Evolutionary conservation across 148 eudicot species (phyloP).

Genomic region (Rhododendron mucronatum): DNA sequence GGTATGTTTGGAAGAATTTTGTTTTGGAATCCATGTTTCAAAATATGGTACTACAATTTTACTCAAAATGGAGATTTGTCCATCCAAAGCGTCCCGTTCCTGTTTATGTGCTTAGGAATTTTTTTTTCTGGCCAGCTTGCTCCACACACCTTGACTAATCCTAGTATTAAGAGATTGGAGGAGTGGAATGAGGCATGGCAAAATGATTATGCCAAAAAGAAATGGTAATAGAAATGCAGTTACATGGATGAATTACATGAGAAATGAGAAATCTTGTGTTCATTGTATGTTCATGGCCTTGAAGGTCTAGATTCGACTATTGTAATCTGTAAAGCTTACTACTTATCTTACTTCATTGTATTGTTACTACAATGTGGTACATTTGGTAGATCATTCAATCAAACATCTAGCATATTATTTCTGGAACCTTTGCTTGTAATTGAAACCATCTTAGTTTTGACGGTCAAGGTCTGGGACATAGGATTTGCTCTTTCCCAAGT

Average conservation of each 20-base stretch:
- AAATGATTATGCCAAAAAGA: background rate
- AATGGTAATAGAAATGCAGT: background rate
- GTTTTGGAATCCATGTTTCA: background rate
- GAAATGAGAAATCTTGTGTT: background rate
- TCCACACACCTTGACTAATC: too few species aligned
- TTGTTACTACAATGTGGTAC: background rate
- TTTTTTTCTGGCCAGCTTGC: background rate
- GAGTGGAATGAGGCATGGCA: background rate
- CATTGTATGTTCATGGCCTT: background rate
- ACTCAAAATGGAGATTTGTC: background rate
- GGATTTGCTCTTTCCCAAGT: background rate
- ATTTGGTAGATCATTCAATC: background rate
- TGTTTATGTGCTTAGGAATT: background rate
- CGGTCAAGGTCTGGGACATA: background rate
- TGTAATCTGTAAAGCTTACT: background rate
- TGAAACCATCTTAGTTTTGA: background rate
- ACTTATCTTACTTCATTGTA: background rate
- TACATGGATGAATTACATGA: background rate
- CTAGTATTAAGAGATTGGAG: background rate
- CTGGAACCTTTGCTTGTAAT: background rate
- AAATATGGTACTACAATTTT: background rate
- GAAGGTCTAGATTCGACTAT: background rate
- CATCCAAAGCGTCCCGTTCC: background rate
- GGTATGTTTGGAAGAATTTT: background rate
- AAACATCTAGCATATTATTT: background rate